A percentile compares a stretch with the other conserved stretches of the same genome.
phyloP scores from a whole-genome alignment of 805 yeast species.

The Saccharomycopsis sp. region DNA sequence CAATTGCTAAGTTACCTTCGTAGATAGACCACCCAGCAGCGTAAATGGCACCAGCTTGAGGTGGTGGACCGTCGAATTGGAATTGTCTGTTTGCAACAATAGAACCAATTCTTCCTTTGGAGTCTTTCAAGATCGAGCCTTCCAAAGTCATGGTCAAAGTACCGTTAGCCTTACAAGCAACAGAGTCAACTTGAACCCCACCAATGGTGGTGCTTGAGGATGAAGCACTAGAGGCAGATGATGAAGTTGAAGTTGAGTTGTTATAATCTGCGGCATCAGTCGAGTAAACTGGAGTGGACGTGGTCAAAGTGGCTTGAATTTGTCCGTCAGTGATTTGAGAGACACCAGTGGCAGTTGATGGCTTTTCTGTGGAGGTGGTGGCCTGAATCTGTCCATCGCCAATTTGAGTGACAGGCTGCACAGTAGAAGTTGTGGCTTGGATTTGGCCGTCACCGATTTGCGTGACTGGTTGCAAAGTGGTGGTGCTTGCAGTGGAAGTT shows the following conservation, averaged over 20 bases:
- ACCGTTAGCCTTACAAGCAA: slow-evolving; percentile 40
- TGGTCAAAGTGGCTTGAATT: slow-evolving; percentile 35
- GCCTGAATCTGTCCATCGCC: slow-evolving; percentile 35
- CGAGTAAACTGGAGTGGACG: slow-evolving; percentile 27
- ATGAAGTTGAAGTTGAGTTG: slow-evolving; percentile 15
- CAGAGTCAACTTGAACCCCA: slow-evolving; percentile 21
- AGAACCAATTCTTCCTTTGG: slow-evolving; percentile 63
- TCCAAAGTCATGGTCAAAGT: slow-evolving; percentile 52
- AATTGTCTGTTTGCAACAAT: slow-evolving; percentile 80
- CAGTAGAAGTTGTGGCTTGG: slow-evolving; percentile 33
- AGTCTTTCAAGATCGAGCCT: slow-evolving; percentile 47
- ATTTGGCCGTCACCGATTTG: slow-evolving; percentile 27
- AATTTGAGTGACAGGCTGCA: slow-evolving; percentile 32
- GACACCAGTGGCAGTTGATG: slow-evolving; percentile 31
- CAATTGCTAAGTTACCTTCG: slow-evolving; percentile 57
- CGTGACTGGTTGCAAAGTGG: slow-evolving; percentile 21
- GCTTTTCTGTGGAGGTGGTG: slow-evolving; percentile 25
- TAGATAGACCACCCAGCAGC: slow-evolving; percentile 62
- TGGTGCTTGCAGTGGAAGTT: slow-evolving; percentile 21
- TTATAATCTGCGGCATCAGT: slow-evolving; percentile 31
- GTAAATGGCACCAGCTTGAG: slow-evolving; percentile 70
- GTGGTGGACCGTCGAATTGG: slow-evolving; percentile 84
- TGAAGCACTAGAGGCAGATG: slow-evolving; percentile 21
- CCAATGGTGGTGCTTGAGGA: slow-evolving; percentile 23
- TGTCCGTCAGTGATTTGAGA: slow-evolving; percentile 46